These are phyloP conservation scores for Paraurostyla sp. DNA, from an alignment of 73 alveolate species.

Conservation along the genomic window DNA sequence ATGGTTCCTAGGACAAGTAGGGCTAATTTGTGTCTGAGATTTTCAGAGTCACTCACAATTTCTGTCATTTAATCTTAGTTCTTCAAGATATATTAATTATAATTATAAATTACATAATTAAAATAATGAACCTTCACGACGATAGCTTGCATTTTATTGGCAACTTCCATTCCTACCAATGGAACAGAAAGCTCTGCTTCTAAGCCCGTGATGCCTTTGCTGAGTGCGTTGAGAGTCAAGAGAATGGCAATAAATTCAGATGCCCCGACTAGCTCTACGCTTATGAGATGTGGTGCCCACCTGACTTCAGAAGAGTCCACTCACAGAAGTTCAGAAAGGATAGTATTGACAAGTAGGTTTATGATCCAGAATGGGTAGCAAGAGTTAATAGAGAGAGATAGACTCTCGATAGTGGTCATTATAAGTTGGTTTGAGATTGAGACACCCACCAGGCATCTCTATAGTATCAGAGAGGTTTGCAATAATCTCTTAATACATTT, in stretches of 20 bases:
- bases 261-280: constrained; percentile 77
- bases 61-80: background rate
- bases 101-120: background rate
- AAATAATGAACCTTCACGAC: constrained; percentile 1
- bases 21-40: background rate
- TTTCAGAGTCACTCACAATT: background rate
- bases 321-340: constrained; percentile 20
- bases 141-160: background rate
- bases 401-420: background rate
- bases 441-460: too few relatives aligned
- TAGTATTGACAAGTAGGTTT: background rate
- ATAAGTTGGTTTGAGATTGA: too few relatives aligned
- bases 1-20: background rate
- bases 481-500: background rate
- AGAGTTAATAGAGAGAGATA: background rate
- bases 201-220: constrained; percentile 58
- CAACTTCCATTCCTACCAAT: constrained; percentile 23
- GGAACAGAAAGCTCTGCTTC: constrained; percentile 64
- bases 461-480: too few relatives aligned
- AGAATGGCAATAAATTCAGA: constrained; percentile 63
- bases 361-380: constrained; percentile 1
- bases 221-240: constrained; percentile 63
- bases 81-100: background rate
- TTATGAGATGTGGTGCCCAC: constrained; percentile 79
- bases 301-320: constrained; percentile 55